Conservation (phyloP, 352 stramenopile genomes). For the Pythium guiyangense region DNA sequence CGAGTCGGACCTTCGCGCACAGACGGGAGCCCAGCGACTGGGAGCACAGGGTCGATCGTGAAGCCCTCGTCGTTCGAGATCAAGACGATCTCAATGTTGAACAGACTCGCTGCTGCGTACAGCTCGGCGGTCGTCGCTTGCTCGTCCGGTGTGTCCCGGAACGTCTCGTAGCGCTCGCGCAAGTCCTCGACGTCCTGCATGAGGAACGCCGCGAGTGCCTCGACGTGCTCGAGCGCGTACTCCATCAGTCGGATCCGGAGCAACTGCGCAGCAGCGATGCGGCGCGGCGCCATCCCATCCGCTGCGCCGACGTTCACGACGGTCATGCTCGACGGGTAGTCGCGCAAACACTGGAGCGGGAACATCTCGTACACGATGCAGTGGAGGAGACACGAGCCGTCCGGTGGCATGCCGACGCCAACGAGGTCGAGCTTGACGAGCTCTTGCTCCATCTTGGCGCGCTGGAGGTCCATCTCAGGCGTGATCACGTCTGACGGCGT, state of each 20-base stretch:
- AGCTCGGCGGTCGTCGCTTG: conserved; percentile 77
- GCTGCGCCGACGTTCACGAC: conserved; percentile 79
- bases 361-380: conserved; percentile 87
- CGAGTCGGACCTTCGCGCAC: conserved; percentile 46
- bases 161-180: conserved; percentile 63
- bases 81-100: conserved; percentile 76
- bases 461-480: conserved; percentile 66
- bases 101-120: conserved; percentile 77
- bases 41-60: conserved; percentile 74
- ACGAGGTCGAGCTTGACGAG: conserved; percentile 54
- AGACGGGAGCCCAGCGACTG: conserved; percentile 48
- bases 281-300: conserved; percentile 68
- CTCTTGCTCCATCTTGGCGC: conserved; percentile 73
- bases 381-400: conserved; percentile 79
- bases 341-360: conserved; percentile 63
- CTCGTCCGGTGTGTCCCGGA: conserved; percentile 64
- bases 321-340: conserved; percentile 69
- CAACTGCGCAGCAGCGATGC: conserved; percentile 57
- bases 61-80: conserved; percentile 82
- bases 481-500: conserved; percentile 65
- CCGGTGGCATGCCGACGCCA: conserved; percentile 76
- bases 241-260: conserved; percentile 69
- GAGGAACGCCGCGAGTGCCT: conserved; percentile 50
- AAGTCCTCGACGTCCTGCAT: conserved; percentile 75
- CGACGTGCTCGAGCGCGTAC: conserved; percentile 65